These are phyloP conservation scores for Sporisorium graminicola DNA, from an alignment of 1,284 basidiomycete species.

Conservation along the genomic window DNA sequence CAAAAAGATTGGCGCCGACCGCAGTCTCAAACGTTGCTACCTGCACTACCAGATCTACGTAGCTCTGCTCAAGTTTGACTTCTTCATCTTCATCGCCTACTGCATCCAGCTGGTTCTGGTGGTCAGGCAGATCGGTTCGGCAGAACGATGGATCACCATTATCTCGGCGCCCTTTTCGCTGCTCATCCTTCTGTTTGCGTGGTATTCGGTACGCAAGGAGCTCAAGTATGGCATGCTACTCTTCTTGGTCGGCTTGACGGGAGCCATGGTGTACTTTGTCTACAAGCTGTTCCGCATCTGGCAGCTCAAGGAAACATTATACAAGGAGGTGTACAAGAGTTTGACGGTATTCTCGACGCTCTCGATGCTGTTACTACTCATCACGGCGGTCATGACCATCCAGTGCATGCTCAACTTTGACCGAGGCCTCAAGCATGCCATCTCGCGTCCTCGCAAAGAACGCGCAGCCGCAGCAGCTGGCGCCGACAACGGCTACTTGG, in stretches of 20 bases:
- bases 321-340: conserved; percentile 64
- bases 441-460: conserved; percentile 41
- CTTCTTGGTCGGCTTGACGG: conserved; percentile 52
- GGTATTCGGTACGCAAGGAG: conserved; percentile 59
- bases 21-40: conserved; percentile 53
- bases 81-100: conserved; percentile 63
- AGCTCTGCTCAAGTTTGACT: conserved; percentile 62
- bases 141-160: conserved; percentile 59
- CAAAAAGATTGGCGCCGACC: conserved; percentile 61
- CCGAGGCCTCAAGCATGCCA: conserved; percentile 57
- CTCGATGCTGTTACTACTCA: conserved; percentile 53
- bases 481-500: conserved; percentile 31
- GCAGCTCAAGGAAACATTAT: conserved; percentile 43
- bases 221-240: conserved; percentile 51
- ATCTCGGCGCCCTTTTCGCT: conserved; percentile 57
- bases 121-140: conserved; percentile 53
- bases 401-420: conserved; percentile 63
- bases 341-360: conserved; percentile 62
- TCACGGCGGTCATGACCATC: conserved; percentile 53
- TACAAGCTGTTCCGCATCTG: conserved; percentile 64
- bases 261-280: conserved; percentile 60
- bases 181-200: conserved; percentile 57
- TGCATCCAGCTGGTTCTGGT: conserved; percentile 63
- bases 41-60: conserved; percentile 63
- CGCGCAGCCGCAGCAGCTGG: conserved; percentile 23